Base-by-base conservation (phyloP, 352 stramenopile species). In the Globisporangium viniferum region DNA sequence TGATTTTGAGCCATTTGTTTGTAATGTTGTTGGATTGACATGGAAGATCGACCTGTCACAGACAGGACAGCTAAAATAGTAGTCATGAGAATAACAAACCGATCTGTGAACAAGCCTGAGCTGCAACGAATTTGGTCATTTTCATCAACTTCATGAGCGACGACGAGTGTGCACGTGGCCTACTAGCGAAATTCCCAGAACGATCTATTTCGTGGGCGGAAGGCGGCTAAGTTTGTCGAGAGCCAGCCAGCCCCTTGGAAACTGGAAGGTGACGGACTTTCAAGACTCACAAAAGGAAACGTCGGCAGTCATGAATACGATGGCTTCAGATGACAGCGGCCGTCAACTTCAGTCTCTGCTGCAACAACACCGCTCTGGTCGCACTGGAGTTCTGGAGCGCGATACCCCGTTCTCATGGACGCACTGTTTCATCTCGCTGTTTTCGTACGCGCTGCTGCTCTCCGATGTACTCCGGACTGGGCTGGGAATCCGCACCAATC, bases 391-490 rank as follows among this genome's bases (percentile, higher is more conserved):
- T 15, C 15, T 48, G 22, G 27, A 63, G 22, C 54, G 53, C 20
- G 44, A 64, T 8, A 51, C 27, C 15, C 54, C 41, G 24, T 58
- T 74, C 60, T 74, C 44, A 20, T 68, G 57, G 36, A 18, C 46
- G 8, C 27, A 59, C 9, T 49, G 14, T 15, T 20, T 70, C 22
- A n/a, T 69, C 20, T 57, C 59, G 3, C 12, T 69, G 20, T 61
- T 68, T 51, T 60, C 65, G 9, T 74, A 72, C 27, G 39, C 49
- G 10, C 57, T 74, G 12, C 48, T 69, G 4, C 57, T 72, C 27
- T 67, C 69, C 3, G 69, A 74, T n/a, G 65, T 72, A 0, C 22
- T 65, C 5, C 60, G 69, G 1, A 35, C 69, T 20, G 59, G 62
- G 4, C 7, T 53, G 1, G 35, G 3, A 2, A 62, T 65, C 20